Evolutionary conservation across 1,284 basidiomycete genomes (phyloP), one percentile per base, ranked within the genome.

Genomic region (Xerocomus minutiporus): DNA sequence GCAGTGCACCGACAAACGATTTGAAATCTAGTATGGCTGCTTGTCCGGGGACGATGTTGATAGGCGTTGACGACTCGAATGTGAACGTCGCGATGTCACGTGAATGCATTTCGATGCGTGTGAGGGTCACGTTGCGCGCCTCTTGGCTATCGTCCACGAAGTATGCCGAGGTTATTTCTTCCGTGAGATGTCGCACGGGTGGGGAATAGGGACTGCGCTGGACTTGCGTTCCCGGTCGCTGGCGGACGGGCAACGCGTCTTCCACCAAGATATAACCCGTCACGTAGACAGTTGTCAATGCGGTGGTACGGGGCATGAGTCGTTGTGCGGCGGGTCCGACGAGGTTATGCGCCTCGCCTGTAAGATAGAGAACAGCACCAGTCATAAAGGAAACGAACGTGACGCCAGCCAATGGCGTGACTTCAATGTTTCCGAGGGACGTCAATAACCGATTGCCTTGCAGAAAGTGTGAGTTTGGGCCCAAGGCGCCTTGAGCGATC

Each of bases 361-460:
- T 84, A 26, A 85, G 61, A 60, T 86, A 86, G 8, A 86, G 74
- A 20, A 86, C 70, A 47, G 78, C 69, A 4, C 84, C 83, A 0
- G 74, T 75, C 3, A 61, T 66, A 59, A 83, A 86, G 13, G 76
- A 73, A n/a, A 79, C 62, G 51, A 85, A 77, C 2, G 80, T 78
- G 38, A 84, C 64, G 1, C 76, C 77, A 6, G 82, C 83, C 2
- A 79, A 59, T 0, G 78, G 75, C 0, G 80, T 81, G 5, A 71
- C 74, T 58, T 83, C 79, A 35, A 85, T 77, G 59, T 85, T 85
- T 13, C 84, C 83, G 5, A 86, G 72, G 1, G 83, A 83, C 0
- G 78, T 76, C 70, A 85, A 71, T 25, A 83, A 60, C 2, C 82
- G 75, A 59, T 86, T 84, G 1, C 83, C 82, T 83, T 55, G 20